Evolutionary conservation across 2,329 filamentous ascomycete genomes (phyloP), one percentile per base, ranked within the genome.

Genomic region (Nothopassalora personata): DNA sequence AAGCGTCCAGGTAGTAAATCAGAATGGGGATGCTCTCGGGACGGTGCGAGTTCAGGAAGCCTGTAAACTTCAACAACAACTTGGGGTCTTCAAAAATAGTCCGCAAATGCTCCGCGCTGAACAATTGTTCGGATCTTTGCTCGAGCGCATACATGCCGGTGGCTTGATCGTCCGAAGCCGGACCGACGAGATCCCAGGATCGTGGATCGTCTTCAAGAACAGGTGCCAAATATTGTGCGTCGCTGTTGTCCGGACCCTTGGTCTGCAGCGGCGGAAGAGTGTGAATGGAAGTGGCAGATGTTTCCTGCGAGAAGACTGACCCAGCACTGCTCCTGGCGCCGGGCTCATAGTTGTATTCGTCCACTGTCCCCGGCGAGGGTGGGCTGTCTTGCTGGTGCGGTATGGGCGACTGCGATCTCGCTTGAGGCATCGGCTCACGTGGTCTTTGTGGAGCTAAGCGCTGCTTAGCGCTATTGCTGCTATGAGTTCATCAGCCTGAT

Each of bases 1-100:
- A 72, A 0, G 86, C 82, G 65, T 90, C 86, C 1, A 91, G 78
- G 64, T 90, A 90, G 75, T 90, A 89, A 28, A 86, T 82, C 13
- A 91, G 74, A 7, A 88, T 74, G 0, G 86, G 82, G 1, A 89
- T 77, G 0, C 87, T 89, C 19, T 80, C 75, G 5, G 86, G 83
- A 48, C 86, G 79, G 48, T 81, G 77, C 4, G 77, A 72, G 58
- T 82, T 81, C 2, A 91, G 76, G 66, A 89, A 92, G 2, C 83
- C 79, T 1, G 84, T 87, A 70, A 91, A 91, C 48, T 80, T 81
- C 54, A 85, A 77, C 1, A 90, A 76, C 23, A 86, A 79, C 6
- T 81, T 75, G 0, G 86, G 82, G 58, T 89, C 83, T 3, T 80
- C 75, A 63, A 90, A 87, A 31, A 91, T 88, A 30, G 81, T 76